phyloP scores from a whole-genome alignment of 1,139 yeast genomes.

The Yamadazyma epiphylla region DNA sequence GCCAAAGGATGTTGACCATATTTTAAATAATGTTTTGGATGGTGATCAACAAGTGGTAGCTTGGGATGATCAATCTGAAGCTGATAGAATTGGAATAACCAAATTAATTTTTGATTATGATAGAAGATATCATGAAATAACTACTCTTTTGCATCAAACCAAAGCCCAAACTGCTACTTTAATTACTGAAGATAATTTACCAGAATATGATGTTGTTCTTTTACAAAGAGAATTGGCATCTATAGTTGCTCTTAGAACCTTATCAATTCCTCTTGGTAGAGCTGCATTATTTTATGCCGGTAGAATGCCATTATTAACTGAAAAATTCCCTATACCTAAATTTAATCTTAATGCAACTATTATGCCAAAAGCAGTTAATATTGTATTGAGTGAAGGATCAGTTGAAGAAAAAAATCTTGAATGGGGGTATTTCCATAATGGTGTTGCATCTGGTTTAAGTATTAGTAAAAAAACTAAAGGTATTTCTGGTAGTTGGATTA shows the following conservation, averaged over 20 bases:
- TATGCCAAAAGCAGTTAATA: constrained; percentile 63
- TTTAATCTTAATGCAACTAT: constrained; percentile 68
- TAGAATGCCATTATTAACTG: constrained; percentile 76
- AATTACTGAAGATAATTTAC: constrained; percentile 26
- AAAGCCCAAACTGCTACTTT: constrained; percentile 52
- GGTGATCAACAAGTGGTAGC: constrained; percentile 46
- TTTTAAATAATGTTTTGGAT: constrained; percentile 45
- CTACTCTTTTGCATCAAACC: constrained; percentile 67
- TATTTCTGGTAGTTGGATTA: constrained; percentile 89
- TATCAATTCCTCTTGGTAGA: constrained; percentile 75
- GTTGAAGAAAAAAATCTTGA: constrained; percentile 49
- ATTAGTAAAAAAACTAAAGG: constrained; percentile 67
- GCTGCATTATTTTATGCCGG: constrained; percentile 71
- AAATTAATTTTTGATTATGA: constrained; percentile 73
- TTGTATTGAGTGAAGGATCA: constrained; percentile 54
- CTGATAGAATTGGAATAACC: constrained; percentile 63
- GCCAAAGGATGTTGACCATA: constrained; percentile 44
- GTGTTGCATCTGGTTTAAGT: constrained; percentile 83
- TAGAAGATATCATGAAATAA: constrained; percentile 74
- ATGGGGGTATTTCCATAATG: constrained; percentile 94
- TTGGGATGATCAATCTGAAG: constrained; percentile 68
- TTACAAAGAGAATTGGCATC: constrained; percentile 64
- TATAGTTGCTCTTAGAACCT: constrained; percentile 64
- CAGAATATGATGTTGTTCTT: constrained; percentile 56
- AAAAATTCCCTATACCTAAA: constrained; percentile 75